A percentile compares a stretch with the other conserved stretches of the same genome.
phyloP scores from a whole-genome alignment of 2,329 filamentous ascomycete genomes.

The Colletotrichum lini region DNA sequence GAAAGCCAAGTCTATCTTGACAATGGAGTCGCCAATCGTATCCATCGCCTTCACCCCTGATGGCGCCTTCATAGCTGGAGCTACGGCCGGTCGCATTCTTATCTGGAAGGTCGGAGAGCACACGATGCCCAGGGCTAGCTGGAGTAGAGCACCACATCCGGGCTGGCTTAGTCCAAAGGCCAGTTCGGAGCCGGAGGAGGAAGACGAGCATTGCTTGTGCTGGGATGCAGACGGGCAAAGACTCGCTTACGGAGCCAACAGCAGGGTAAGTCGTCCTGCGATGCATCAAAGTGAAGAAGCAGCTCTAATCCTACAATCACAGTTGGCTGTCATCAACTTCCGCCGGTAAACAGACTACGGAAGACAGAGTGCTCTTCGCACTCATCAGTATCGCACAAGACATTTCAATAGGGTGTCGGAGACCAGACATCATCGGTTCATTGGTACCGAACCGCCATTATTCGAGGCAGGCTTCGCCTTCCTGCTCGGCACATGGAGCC shows the following conservation, averaged over 20 bases:
- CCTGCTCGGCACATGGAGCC: slow-evolving; percentile 4
- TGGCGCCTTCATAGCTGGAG: slow-evolving; percentile 74
- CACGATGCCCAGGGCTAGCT: slow-evolving; percentile 71
- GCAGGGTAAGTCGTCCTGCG: slow-evolving; percentile 64
- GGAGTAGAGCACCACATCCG: slow-evolving; percentile 68
- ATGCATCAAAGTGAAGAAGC: not conserved
- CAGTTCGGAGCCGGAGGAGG: slow-evolving; percentile 68
- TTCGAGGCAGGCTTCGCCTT: not conserved
- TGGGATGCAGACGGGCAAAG: slow-evolving; percentile 75
- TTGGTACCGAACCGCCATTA: not conserved
- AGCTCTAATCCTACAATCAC: slow-evolving; percentile 16
- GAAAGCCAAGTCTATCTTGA: slow-evolving; percentile 72
- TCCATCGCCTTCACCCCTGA: slow-evolving; percentile 75
- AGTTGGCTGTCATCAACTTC: slow-evolving; percentile 68
- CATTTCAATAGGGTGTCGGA: slow-evolving; percentile 13
- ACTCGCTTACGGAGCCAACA: slow-evolving; percentile 75
- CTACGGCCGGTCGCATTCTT: slow-evolving; percentile 70
- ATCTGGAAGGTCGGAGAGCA: slow-evolving; percentile 77
- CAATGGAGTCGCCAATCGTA: slow-evolving; percentile 71
- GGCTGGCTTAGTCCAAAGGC: slow-evolving; percentile 73
- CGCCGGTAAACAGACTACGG: slow-evolving; percentile 51
- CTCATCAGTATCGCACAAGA: not conserved
- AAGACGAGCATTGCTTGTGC: slow-evolving; percentile 72
- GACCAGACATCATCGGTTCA: not conserved
- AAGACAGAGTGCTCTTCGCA: not conserved